Evolutionary conservation across 2,329 filamentous ascomycete species (phyloP).

Genomic region (Sporothrix curviconia): DNA sequence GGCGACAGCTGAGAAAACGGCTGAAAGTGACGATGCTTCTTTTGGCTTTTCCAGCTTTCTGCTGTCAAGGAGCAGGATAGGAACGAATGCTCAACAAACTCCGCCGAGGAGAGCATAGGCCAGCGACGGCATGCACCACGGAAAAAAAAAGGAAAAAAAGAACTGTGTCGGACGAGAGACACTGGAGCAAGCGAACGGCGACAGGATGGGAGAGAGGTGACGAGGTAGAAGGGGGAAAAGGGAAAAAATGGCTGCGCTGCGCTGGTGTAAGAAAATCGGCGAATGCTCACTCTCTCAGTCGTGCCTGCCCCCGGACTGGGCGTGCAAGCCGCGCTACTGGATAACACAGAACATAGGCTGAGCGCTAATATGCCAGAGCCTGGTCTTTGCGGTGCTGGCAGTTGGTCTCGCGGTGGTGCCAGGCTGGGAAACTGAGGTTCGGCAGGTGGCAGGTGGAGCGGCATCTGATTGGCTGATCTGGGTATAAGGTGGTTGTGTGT

Average conservation of each 20-base stretch:
- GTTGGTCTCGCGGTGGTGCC: no score
- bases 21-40: no score
- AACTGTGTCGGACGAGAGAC: no score
- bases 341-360: neutral
- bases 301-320: neutral
- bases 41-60: no score
- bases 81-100: no score
- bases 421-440: slow-evolving; percentile 2
- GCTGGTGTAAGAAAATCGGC: slow-evolving; percentile 9
- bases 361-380: neutral
- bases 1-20: no score
- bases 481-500: neutral
- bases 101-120: no score
- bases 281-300: slow-evolving; percentile 1
- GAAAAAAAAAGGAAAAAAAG: neutral
- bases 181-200: no score
- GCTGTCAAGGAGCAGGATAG: no score
- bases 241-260: slow-evolving; percentile 7
- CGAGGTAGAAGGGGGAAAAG: slow-evolving; percentile 1
- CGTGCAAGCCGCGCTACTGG: neutral
- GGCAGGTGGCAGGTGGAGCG: neutral
- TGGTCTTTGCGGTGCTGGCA: no score
- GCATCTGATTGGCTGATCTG: slow-evolving; percentile 5
- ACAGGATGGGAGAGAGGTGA: no score
- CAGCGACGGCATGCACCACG: no score